A percentile compares a stretch with the other conserved stretches of the same genome.
phyloP scores from a whole-genome alignment of 2,329 filamentous ascomycete species.

The Trichophyton schoenleinii region DNA sequence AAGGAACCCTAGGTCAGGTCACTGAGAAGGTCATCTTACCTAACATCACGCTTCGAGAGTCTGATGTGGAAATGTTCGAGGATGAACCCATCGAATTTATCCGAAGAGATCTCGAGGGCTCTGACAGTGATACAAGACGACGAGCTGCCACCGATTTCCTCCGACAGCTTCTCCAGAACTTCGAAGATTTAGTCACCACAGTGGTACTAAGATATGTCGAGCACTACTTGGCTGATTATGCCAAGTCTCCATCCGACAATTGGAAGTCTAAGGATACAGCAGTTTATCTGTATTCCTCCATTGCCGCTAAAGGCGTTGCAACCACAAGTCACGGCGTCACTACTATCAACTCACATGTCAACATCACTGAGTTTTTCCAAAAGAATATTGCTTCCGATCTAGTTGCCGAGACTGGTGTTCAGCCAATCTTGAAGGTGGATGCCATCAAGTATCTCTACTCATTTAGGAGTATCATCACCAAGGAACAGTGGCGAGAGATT shows the following conservation, averaged over 20 bases:
- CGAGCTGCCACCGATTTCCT: conserved; percentile 92
- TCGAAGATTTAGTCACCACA: conserved; percentile 69
- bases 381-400: conserved; percentile 84
- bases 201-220: conserved; percentile 82
- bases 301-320: conserved; percentile 80
- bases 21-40: conserved; percentile 93
- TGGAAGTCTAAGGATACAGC: conserved; percentile 98
- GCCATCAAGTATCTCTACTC: conserved; percentile 97
- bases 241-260: conserved; percentile 53
- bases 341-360: conserved; percentile 72
- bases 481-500: conserved; percentile 80
- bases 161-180: conserved; percentile 74
- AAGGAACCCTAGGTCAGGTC: conserved; percentile 67
- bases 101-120: conserved; percentile 83
- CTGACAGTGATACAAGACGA: conserved; percentile 84
- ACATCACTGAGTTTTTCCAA: conserved; percentile 91
- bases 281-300: conserved; percentile 89
- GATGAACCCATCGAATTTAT: conserved; percentile 99
- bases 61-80: conserved; percentile 90
- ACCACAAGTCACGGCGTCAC: conserved; percentile 84
- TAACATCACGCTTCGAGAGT: conserved; percentile 81
- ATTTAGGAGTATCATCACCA: conserved; percentile 88
- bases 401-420: conserved; percentile 52
- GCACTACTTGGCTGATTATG: conserved; percentile 65
- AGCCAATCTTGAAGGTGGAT: conserved; percentile 88